Conservation (phyloP, 2,329 filamentous ascomycete species). For the Apiospora phragmitis region DNA sequence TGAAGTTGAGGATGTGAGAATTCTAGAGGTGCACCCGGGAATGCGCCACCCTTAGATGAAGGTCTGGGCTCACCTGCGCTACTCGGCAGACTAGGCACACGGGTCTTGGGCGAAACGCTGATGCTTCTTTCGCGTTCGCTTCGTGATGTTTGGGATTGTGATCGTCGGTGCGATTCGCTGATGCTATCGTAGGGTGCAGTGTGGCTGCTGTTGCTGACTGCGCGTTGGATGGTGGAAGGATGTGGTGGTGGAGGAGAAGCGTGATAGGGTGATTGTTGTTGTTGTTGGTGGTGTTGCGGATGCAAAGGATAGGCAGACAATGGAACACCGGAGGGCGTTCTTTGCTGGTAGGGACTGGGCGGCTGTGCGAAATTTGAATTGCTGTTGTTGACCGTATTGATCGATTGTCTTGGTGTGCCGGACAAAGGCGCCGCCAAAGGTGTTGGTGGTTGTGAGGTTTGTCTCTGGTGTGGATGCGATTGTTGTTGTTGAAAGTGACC, state of each 20-base stretch:
- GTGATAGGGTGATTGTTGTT: slow-evolving; percentile 22
- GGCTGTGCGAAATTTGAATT: slow-evolving; percentile 46
- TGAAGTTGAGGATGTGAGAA: slow-evolving; percentile 14
- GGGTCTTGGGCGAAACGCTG: slow-evolving; percentile 79
- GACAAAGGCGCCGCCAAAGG: slow-evolving; percentile 53
- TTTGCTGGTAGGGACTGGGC: slow-evolving; percentile 61
- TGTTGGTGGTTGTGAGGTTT: slow-evolving; percentile 55
- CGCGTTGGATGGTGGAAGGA: slow-evolving; percentile 37
- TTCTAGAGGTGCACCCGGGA: slow-evolving; percentile 7
- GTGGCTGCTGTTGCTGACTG: slow-evolving; percentile 42
- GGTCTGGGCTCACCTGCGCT: slow-evolving; percentile 18
- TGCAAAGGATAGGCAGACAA: slow-evolving; percentile 29
- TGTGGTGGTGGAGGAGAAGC: slow-evolving; percentile 35
- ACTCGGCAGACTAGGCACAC: slow-evolving; percentile 50
- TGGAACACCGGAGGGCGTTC: slow-evolving; percentile 35
- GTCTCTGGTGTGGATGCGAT: slow-evolving; percentile 39
- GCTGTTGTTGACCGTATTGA: slow-evolving; percentile 24
- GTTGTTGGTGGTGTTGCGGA: slow-evolving; percentile 23
- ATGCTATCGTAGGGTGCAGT: slow-evolving; percentile 43
- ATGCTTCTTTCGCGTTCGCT: slow-evolving; percentile 69
- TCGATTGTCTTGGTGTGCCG: slow-evolving; percentile 43
- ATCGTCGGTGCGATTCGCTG: slow-evolving; percentile 46
- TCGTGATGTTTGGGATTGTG: slow-evolving; percentile 49
- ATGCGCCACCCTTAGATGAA: slow-evolving; percentile 9
- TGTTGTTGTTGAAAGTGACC: slow-evolving; percentile 10